These are phyloP conservation scores for Colletotrichum sp. DNA, from an alignment of 2,329 filamentous ascomycete species.

Conservation along the genomic window DNA sequence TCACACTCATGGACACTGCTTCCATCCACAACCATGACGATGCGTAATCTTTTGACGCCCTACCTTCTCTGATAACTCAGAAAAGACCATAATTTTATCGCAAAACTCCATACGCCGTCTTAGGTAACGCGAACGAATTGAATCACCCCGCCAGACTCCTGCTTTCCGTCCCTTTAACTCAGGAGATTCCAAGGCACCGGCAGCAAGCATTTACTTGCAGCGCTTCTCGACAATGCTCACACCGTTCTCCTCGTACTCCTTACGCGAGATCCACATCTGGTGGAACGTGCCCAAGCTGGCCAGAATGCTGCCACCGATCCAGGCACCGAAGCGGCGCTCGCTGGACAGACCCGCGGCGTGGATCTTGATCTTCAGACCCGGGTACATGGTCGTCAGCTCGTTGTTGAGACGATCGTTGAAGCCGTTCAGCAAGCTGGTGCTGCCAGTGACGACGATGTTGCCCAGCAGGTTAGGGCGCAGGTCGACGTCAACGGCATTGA, in stretches of 20 bases:
- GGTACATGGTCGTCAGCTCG: constrained; percentile 82
- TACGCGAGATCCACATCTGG: constrained; percentile 98
- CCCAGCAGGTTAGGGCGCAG: constrained; percentile 80
- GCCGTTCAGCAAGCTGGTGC: constrained; percentile 84
- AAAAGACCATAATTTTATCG: constrained; percentile 9
- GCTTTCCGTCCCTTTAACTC: not conserved
- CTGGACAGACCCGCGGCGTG: constrained; percentile 85
- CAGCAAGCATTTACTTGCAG: constrained; percentile 71
- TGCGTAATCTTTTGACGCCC: constrained; percentile 2
- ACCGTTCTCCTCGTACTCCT: constrained; percentile 98
- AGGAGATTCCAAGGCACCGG: not conserved
- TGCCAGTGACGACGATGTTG: constrained; percentile 93
- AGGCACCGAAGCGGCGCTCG: constrained; percentile 90
- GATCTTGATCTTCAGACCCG: constrained; percentile 85
- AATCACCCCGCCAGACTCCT: constrained; percentile 12
- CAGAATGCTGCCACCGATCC: constrained; percentile 96
- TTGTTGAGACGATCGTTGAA: constrained; percentile 90
- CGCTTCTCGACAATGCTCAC: constrained; percentile 91
- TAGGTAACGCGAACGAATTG: constrained; percentile 1
- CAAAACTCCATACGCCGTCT: constrained; percentile 18
- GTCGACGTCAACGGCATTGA: constrained; percentile 87
- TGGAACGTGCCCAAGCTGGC: constrained; percentile 97
- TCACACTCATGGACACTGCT: not conserved
- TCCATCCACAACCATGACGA: not conserved
- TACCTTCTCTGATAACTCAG: not conserved